These are phyloP conservation scores for Exophiala calicioides DNA, from an alignment of 2,329 filamentous ascomycete genomes.

Conservation along the genomic window DNA sequence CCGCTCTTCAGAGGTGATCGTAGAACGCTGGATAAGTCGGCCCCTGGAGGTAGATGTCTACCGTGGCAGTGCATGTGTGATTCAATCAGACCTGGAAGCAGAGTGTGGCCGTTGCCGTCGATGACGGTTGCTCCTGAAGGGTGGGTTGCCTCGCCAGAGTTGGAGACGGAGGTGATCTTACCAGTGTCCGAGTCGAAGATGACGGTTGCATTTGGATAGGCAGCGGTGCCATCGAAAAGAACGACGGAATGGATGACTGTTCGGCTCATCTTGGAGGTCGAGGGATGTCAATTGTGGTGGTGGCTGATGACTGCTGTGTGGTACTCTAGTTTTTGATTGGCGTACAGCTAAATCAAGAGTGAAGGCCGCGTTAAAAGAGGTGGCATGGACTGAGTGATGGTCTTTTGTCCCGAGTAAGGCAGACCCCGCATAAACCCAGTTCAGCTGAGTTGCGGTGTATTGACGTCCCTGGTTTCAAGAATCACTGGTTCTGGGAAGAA, in stretches of 20 bases:
- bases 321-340: no score
- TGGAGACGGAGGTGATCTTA: constrained; percentile 28
- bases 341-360: no score
- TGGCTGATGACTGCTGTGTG: not conserved
- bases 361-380: no score
- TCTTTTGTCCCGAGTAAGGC: no score
- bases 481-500: no score
- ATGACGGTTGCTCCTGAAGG: constrained; percentile 26
- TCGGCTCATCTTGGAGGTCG: constrained; percentile 12
- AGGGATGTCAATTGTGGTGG: not conserved
- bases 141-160: constrained; percentile 1
- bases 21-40: constrained; percentile 21
- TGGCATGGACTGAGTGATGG: no score
- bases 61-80: constrained; percentile 28
- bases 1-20: constrained; percentile 26
- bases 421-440: no score
- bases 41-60: constrained; percentile 25
- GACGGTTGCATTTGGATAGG: constrained; percentile 25
- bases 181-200: constrained; percentile 26
- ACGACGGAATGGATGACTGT: constrained; percentile 27
- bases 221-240: constrained; percentile 28
- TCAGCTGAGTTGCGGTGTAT: no score
- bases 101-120: constrained; percentile 29
- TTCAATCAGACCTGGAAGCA: constrained; percentile 31
- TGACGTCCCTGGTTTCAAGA: no score